A percentile compares a stretch with the other conserved stretches of the same genome.
These are phyloP conservation scores for Neospora caninum DNA, from an alignment of 169 alveolate genomes.

Conservation along the genomic window DNA sequence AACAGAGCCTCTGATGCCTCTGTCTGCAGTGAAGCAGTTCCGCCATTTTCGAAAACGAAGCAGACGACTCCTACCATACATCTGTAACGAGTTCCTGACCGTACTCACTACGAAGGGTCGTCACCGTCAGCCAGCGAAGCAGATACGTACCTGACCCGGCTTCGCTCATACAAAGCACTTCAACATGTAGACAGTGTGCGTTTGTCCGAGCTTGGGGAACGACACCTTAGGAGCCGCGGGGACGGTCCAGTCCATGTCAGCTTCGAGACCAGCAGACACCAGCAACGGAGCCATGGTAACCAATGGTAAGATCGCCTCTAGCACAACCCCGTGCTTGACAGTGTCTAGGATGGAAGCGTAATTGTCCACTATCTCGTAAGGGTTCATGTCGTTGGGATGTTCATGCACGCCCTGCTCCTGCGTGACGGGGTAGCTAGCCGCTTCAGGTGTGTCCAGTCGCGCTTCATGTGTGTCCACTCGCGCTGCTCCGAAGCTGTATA, in stretches of 20 bases:
- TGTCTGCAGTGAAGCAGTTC: no score
- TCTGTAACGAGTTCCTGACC: no score
- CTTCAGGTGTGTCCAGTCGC: background rate
- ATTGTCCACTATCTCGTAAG: background rate
- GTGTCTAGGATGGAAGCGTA: background rate
- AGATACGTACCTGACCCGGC: background rate
- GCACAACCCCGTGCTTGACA: background rate
- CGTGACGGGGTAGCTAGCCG: background rate
- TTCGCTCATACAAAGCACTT: background rate
- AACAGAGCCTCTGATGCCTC: no score
- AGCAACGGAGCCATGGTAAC: slow-evolving; percentile 1
- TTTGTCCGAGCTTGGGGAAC: slow-evolving; percentile 14
- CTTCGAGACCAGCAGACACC: slow-evolving; percentile 29
- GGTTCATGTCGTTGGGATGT: background rate
- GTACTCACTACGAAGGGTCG: no score
- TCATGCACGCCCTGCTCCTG: background rate
- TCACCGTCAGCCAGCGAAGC: background rate
- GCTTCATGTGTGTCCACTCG: background rate
- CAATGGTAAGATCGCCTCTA: background rate
- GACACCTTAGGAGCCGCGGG: background rate
- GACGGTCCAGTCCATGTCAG: background rate
- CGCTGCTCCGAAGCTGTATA: background rate
- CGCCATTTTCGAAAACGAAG: no score
- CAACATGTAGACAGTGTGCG: background rate
- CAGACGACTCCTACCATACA: no score